Base-by-base conservation (phyloP, 768 basidiomycete genomes). In the Tulasnella sp. region DNA sequence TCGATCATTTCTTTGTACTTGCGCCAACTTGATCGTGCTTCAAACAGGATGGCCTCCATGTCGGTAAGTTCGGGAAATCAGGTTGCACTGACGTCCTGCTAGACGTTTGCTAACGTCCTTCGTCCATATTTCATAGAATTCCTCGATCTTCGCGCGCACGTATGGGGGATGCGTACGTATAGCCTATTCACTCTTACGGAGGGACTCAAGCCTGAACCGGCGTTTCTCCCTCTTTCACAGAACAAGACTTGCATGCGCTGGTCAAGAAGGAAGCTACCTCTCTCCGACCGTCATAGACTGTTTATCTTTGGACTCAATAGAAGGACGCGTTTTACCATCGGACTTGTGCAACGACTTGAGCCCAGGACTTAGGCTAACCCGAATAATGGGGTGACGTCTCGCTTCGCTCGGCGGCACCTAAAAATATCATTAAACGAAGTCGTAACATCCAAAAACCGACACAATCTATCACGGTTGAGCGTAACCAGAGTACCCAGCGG, bases 81-180 rank as follows among this genome's bases (percentile, higher is more conserved):
- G 17, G 22, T 34, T n/a, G 14, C 2, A 26, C 17, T 2, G 17
- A 35, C 22, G n/a, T 9, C 32, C 62, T 42, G 63, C 14, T n/a
- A 65, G 5, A 34, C 12, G 8, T 41, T 26, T 26, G 5, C 63
- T 70, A 62, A 67, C 36, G 5, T 70, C 8, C 36, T 17, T 36
- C 47, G 52, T 19, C 40, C 35, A n/a, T 35, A 36, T 77, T 26
- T 26, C 14, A 22, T 29, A 92, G 92, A 94, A 83, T 89, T 92
- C 78, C 83, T 94, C 74, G 91, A 93, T 76, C 78, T 94, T 73
- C 85, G 90, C 73, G 84, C 90, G 63, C 89, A 92, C 78, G 90
- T 93, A 11, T 92, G 90, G 92, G 92, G 92, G 22, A 89, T 94
- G 75, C 91, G 92, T 93, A 78, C 83, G 91, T 88, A 36, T 67